Percentiles rank a stretch among this genome's conserved stretches.
These are phyloP conservation scores for Pichia sp. DNA, from an alignment of 1,139 yeast genomes.

Conservation along the genomic window DNA sequence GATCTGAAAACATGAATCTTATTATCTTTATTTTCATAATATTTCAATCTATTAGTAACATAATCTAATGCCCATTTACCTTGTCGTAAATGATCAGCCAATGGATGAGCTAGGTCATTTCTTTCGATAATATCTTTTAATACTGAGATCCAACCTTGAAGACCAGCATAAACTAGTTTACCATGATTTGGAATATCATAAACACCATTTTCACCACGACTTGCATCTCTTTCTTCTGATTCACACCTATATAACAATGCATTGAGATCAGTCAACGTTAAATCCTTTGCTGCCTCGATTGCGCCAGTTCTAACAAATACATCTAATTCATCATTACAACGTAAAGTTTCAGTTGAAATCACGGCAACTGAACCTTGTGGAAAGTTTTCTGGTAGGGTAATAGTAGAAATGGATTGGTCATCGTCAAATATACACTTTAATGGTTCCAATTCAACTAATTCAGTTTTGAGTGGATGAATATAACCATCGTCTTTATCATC, in stretches of 20 bases:
- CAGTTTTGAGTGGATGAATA: constrained; percentile 59
- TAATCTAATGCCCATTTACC: constrained; percentile 92
- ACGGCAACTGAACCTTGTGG: constrained; percentile 91
- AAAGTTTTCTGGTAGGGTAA: constrained; percentile 53
- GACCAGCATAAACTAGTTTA: constrained; percentile 72
- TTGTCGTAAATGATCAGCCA: constrained; percentile 70
- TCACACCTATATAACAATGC: constrained; percentile 72
- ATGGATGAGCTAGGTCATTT: constrained; percentile 78
- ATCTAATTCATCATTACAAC: constrained; percentile 59
- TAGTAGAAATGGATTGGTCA: constrained; percentile 38
- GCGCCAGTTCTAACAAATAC: constrained; percentile 66
- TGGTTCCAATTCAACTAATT: constrained; percentile 45
- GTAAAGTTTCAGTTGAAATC: constrained; percentile 54
- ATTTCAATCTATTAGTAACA: constrained; percentile 53
- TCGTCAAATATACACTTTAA: constrained; percentile 43
- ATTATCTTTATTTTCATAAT: constrained; percentile 34
- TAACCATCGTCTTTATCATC: constrained; percentile 22
- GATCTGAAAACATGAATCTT: constrained; percentile 39
- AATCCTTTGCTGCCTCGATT: constrained; percentile 54
- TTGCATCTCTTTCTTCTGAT: constrained; percentile 79
- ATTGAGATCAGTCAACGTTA: constrained; percentile 66
- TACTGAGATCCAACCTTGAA: constrained; percentile 86
- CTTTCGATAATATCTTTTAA: constrained; percentile 54
- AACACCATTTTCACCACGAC: constrained; percentile 63
- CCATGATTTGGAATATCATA: constrained; percentile 74